These are phyloP conservation scores for Boeremia exigua DNA, from an alignment of 2,329 filamentous ascomycete genomes.

Conservation along the genomic window DNA sequence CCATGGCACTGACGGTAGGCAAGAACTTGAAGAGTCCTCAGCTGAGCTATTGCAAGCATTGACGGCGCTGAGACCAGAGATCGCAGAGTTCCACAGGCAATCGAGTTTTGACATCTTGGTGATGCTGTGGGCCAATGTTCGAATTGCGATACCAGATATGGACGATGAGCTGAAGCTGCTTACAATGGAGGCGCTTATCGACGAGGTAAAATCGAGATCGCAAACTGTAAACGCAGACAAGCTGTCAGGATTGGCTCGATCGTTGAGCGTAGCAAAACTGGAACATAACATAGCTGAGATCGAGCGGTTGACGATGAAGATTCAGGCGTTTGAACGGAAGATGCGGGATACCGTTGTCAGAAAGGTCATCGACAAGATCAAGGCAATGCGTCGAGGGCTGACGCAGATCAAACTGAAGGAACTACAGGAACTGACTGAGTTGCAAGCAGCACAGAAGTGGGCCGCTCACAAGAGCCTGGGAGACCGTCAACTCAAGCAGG, in stretches of 20 bases:
- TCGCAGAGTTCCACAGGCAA: slow-evolving; percentile 19
- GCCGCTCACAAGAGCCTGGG: neutral
- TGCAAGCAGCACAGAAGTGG: slow-evolving; percentile 25
- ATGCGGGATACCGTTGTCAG: neutral
- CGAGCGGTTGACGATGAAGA: neutral
- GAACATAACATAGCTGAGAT: neutral
- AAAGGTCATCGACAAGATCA: slow-evolving; percentile 13
- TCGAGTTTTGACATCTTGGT: slow-evolving; percentile 21
- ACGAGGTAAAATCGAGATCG: neutral
- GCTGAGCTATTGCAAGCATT: slow-evolving; percentile 20
- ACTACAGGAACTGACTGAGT: slow-evolving; percentile 17
- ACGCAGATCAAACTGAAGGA: slow-evolving; percentile 11
- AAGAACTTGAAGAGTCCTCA: neutral
- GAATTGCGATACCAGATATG: slow-evolving; percentile 22
- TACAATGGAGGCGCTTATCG: slow-evolving; percentile 19
- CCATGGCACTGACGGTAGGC: slow-evolving; percentile 2
- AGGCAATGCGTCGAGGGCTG: slow-evolving; percentile 10
- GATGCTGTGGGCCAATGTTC: slow-evolving; percentile 26
- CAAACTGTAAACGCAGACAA: neutral
- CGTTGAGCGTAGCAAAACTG: neutral
- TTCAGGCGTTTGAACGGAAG: neutral
- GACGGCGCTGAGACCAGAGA: slow-evolving; percentile 28
- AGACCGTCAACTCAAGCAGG: neutral
- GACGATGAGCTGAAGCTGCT: slow-evolving; percentile 24
- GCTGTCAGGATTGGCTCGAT: neutral